phyloP scores from a whole-genome alignment of 805 yeast genomes.

The Yarrowia porcina region DNA sequence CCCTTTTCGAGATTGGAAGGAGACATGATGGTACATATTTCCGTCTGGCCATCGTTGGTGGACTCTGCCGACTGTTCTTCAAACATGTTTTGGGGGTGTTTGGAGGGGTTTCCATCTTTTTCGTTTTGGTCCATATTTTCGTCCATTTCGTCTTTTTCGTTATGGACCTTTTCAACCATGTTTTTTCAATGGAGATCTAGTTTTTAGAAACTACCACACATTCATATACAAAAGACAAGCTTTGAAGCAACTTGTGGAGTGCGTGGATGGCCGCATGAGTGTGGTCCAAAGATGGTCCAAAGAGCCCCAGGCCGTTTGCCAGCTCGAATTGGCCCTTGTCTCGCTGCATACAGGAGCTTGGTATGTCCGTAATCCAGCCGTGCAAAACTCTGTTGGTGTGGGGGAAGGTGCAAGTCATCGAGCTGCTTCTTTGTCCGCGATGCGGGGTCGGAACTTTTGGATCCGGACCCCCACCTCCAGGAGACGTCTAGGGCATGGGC shows the following conservation, averaged over 20 bases:
- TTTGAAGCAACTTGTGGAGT: not conserved
- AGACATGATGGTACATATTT: constrained; percentile 7
- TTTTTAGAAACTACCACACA: too few species aligned
- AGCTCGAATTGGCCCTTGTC: not conserved
- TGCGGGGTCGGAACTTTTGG: constrained; percentile 17
- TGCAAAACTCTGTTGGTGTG: constrained; percentile 17
- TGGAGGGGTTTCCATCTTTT: not conserved
- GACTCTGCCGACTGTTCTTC: not conserved
- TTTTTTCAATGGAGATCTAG: too few species aligned
- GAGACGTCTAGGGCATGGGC: not conserved
- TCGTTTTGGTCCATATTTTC: too few species aligned
- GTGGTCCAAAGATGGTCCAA: not conserved
- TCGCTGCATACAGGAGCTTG: not conserved
- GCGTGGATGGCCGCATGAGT: not conserved
- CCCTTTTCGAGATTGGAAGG: not conserved
- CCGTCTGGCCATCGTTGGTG: not conserved
- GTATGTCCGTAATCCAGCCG: constrained; percentile 14
- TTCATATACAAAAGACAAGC: too few species aligned
- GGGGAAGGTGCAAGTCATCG: not conserved
- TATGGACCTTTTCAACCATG: too few species aligned
- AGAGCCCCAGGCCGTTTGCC: not conserved
- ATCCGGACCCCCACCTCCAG: not conserved
- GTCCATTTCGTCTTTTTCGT: too few species aligned
- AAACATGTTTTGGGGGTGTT: not conserved
- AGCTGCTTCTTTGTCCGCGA: not conserved